phyloP scores from a whole-genome alignment of 257 asterid genomes.

The Cinchona pubescens region DNA sequence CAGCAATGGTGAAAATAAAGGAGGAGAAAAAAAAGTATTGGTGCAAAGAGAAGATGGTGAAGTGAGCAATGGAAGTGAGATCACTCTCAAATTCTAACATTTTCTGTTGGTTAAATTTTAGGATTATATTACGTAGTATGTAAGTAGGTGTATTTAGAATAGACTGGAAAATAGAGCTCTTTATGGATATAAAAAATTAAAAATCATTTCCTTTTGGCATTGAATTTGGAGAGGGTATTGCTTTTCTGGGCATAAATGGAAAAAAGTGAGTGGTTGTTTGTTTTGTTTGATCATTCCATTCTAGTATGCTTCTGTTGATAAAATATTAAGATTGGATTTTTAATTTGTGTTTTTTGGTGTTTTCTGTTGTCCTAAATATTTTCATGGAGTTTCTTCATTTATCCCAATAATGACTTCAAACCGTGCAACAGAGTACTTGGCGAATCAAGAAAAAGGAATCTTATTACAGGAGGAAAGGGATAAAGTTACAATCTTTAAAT shows the following conservation, averaged over 20 bases:
- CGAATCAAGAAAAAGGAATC: neutral
- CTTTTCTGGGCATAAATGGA: too few species aligned
- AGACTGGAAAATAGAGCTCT: neutral
- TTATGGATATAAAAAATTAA: slow-evolving; percentile 4
- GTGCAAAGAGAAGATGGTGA: slow-evolving; percentile 43
- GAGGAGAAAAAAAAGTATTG: slow-evolving; percentile 47
- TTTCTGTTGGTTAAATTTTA: slow-evolving; percentile 6
- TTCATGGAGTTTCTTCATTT: neutral
- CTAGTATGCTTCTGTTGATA: neutral
- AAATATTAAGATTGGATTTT: slow-evolving; percentile 12
- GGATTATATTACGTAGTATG: slow-evolving; percentile 8
- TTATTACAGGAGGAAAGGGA: neutral
- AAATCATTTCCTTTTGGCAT: neutral
- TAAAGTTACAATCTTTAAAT: neutral
- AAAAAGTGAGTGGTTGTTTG: neutral
- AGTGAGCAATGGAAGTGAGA: slow-evolving; percentile 56
- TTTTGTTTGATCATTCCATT: slow-evolving; percentile 17
- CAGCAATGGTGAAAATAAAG: slow-evolving; percentile 53
- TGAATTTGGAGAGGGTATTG: neutral
- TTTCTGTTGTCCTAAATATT: neutral
- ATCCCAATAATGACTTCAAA: neutral
- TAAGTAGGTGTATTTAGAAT: neutral
- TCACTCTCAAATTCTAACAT: slow-evolving; percentile 55
- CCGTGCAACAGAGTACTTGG: neutral
- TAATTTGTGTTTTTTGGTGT: neutral